phyloP scores from a whole-genome alignment of 1,284 basidiomycete genomes.

The Malassezia restricta region DNA sequence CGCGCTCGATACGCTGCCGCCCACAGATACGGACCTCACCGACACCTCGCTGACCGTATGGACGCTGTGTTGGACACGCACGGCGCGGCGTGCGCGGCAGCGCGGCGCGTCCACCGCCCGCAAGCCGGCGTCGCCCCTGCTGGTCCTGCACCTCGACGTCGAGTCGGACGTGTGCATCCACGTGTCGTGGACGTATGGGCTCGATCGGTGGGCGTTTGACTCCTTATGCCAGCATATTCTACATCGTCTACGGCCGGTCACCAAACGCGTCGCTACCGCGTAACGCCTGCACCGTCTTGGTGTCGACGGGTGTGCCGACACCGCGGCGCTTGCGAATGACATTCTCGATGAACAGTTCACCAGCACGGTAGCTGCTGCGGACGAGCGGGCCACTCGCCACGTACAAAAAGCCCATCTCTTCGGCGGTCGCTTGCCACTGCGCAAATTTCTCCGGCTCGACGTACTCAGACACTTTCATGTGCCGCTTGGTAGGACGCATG shows the following conservation, averaged over 20 bases:
- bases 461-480: constrained; percentile 98
- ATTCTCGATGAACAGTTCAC: constrained; percentile 43
- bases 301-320: constrained; percentile 10
- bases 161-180: not conserved
- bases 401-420: constrained; percentile 89
- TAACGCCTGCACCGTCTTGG: constrained; percentile 1
- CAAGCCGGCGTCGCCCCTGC: not conserved
- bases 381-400: constrained; percentile 94
- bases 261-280: not conserved
- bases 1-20: not conserved
- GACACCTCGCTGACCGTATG: not conserved
- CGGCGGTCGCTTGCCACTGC: constrained; percentile 75
- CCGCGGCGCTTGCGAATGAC: constrained; percentile 28
- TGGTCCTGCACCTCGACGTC: not conserved
- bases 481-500: constrained; percentile 96
- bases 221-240: constrained; percentile 6
- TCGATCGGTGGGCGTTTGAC: constrained; percentile 10
- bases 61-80: constrained; percentile 13
- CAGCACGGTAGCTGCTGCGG: constrained; percentile 84
- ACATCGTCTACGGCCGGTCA: not conserved
- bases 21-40: not conserved
- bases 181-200: constrained; percentile 13
- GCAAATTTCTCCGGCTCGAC: constrained; percentile 87
- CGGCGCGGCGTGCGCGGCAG: constrained; percentile 11
- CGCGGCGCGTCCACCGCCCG: not conserved